These are phyloP conservation scores for Barnettozyma botsteinii DNA, from an alignment of 805 yeast genomes.

Conservation along the genomic window DNA sequence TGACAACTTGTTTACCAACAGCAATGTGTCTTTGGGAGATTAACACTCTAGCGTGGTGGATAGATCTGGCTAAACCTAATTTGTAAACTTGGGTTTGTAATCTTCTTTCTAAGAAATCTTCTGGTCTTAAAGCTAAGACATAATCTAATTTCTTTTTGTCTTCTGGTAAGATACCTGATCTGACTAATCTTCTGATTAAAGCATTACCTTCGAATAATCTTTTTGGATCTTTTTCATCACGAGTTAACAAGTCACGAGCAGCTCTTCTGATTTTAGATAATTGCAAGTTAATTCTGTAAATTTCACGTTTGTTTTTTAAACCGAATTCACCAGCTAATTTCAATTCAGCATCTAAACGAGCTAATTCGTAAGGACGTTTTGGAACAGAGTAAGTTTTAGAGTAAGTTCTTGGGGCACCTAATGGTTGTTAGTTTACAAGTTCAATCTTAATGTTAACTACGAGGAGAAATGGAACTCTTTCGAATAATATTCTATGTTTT, in stretches of 20 bases:
- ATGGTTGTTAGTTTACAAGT: constrained; percentile 16
- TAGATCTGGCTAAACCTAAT: constrained; percentile 98
- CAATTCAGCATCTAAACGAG: constrained; percentile 99
- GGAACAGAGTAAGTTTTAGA: constrained; percentile 99
- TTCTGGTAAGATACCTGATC: constrained; percentile 98
- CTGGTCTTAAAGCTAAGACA: constrained; percentile 95
- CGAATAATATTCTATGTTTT: not conserved
- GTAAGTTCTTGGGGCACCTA: constrained; percentile 98
- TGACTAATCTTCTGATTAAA: constrained; percentile 98
- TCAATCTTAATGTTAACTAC: not conserved
- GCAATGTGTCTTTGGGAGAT: constrained; percentile 99
- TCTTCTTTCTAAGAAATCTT: constrained; percentile 99
- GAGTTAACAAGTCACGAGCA: constrained; percentile 99
- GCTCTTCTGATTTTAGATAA: constrained; percentile 99
- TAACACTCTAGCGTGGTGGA: constrained; percentile 99
- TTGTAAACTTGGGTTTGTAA: constrained; percentile 99
- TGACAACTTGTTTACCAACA: constrained; percentile 99
- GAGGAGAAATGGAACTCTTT: not conserved
- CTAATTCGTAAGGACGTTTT: constrained; percentile 98
- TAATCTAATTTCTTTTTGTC: constrained; percentile 99
- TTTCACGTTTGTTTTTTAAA: constrained; percentile 99
- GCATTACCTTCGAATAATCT: constrained; percentile 99
- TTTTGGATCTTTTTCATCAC: constrained; percentile 99
- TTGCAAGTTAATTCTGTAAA: constrained; percentile 99
- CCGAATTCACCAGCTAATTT: constrained; percentile 99